These are phyloP conservation scores for Simplicillium sp. DNA, from an alignment of 2,329 filamentous ascomycete species.

Conservation along the genomic window DNA sequence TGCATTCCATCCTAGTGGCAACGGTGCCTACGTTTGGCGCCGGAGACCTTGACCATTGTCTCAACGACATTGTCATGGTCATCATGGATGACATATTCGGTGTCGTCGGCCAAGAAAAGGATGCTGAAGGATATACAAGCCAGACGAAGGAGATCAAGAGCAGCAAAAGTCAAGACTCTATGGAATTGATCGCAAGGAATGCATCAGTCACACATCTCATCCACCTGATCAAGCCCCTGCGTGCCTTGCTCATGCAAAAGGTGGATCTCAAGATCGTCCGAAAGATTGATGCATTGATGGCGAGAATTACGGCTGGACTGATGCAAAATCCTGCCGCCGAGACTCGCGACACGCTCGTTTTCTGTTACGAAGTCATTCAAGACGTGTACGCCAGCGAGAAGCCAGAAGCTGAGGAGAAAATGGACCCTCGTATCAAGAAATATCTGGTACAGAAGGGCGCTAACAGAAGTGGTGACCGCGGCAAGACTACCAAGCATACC, in stretches of 20 bases:
- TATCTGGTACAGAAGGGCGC: slow-evolving; percentile 76
- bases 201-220: slow-evolving; percentile 67
- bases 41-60: slow-evolving; percentile 83
- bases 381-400: slow-evolving; percentile 64
- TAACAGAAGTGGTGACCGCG: slow-evolving; percentile 63
- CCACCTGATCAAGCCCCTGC: slow-evolving; percentile 69
- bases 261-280: slow-evolving; percentile 73
- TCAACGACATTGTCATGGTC: slow-evolving; percentile 66
- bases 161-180: slow-evolving; percentile 95
- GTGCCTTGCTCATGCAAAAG: slow-evolving; percentile 71
- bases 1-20: slow-evolving; percentile 80
- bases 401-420: slow-evolving; percentile 38
- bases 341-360: slow-evolving; percentile 75
- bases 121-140: slow-evolving; percentile 88
- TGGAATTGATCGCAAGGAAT: slow-evolving; percentile 82
- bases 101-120: slow-evolving; percentile 85
- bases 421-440: slow-evolving; percentile 54
- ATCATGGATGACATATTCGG: slow-evolving; percentile 99
- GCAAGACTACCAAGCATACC: slow-evolving; percentile 66
- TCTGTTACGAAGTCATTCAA: slow-evolving; percentile 91
- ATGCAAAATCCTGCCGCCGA: slow-evolving; percentile 71
- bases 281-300: slow-evolving; percentile 84
- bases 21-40: slow-evolving; percentile 63
- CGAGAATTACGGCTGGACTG: slow-evolving; percentile 74
- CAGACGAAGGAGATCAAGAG: slow-evolving; percentile 98